Percentiles rank a stretch among this genome's conserved stretches.
Conservation (phyloP, 768 basidiomycete species). For the Boletus fagicola region DNA sequence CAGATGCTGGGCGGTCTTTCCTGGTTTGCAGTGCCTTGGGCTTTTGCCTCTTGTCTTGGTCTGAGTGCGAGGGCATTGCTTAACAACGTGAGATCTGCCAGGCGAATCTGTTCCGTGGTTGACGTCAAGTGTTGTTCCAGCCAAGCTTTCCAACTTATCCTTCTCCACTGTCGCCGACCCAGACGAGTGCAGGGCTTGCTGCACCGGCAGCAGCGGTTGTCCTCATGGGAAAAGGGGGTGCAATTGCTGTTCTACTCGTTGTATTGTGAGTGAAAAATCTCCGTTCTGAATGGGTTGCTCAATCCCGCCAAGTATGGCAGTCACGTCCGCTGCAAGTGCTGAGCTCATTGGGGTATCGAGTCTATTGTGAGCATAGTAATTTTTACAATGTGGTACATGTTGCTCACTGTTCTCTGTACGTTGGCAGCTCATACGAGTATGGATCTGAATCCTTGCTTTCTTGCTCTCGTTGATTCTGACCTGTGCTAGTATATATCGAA, state of each 20-base stretch:
- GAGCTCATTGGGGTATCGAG: slow-evolving; percentile 46
- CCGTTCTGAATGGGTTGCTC: neutral
- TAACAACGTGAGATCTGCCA: slow-evolving; percentile 25
- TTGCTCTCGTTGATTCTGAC: neutral
- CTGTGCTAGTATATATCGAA: slow-evolving; percentile 34
- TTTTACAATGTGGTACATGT: neutral
- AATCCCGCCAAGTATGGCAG: slow-evolving; percentile 38
- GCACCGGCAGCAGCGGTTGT: slow-evolving; percentile 47
- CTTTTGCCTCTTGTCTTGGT: slow-evolving; percentile 48
- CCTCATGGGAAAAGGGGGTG: slow-evolving; percentile 46
- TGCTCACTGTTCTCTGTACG: neutral
- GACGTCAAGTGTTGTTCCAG: slow-evolving; percentile 21
- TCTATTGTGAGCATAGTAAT: slow-evolving; percentile 37
- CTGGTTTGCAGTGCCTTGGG: slow-evolving; percentile 57
- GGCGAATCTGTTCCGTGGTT: neutral
- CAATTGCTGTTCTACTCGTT: slow-evolving; percentile 43
- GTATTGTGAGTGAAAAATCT: slow-evolving; percentile 33
- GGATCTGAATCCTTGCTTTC: neutral
- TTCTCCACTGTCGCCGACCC: slow-evolving; percentile 37
- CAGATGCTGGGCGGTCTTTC: slow-evolving; percentile 58
- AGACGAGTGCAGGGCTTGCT: slow-evolving; percentile 44
- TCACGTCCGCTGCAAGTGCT: slow-evolving; percentile 45
- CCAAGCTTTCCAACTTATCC: slow-evolving; percentile 56
- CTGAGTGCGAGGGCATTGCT: slow-evolving; percentile 40
- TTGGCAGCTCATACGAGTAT: slow-evolving; percentile 46